These are phyloP conservation scores for Gastrolobium bilobum DNA, from an alignment of 306 rosid genomes.

Conservation along the genomic window DNA sequence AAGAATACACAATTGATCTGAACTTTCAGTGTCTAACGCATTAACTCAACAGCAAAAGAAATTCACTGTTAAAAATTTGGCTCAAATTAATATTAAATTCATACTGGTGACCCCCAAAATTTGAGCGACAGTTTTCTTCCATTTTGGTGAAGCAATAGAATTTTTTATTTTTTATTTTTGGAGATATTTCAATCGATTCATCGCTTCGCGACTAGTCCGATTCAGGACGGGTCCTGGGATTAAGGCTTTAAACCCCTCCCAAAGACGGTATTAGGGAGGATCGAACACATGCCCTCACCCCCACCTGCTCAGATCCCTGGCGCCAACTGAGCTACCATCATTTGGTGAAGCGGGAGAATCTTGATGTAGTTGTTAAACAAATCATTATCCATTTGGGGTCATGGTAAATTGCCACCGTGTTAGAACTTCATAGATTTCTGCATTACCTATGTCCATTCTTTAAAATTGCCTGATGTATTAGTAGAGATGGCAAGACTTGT, in stretches of 20 bases:
- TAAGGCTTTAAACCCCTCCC: no score
- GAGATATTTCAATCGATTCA: no score
- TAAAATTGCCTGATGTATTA: not conserved
- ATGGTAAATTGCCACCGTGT: not conserved
- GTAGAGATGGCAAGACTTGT: not conserved
- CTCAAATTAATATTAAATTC: not conserved
- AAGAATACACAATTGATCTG: not conserved
- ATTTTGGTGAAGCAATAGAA: not conserved
- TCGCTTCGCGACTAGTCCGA: no score
- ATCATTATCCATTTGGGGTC: not conserved
- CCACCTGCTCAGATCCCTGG: no score
- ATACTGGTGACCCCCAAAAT: not conserved
- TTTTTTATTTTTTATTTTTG: no score
- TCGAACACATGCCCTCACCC: no score
- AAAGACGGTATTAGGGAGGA: no score
- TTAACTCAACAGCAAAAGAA: not conserved
- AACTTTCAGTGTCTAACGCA: not conserved
- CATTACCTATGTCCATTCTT: not conserved
- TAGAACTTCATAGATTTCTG: not conserved
- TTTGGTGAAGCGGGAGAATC: no score
- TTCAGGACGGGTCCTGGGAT: no score
- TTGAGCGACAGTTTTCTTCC: not conserved
- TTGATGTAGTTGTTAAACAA: constrained; percentile 1
- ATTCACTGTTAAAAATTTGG: not conserved
- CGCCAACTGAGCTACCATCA: no score